phyloP scores from a whole-genome alignment of 73 alveolate genomes.

The Breviolum minutum region DNA sequence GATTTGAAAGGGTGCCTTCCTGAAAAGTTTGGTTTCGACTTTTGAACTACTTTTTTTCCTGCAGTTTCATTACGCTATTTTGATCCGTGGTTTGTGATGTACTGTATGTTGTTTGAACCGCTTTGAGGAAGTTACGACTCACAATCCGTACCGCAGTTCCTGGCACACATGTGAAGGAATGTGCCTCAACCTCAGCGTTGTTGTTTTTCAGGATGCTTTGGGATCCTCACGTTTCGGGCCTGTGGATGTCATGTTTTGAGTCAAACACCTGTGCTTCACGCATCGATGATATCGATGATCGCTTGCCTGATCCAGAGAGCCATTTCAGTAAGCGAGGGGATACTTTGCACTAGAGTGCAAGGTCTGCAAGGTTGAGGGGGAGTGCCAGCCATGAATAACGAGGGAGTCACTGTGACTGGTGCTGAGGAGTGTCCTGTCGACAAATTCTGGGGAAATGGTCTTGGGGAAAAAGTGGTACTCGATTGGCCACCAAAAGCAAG shows the following conservation, averaged over 20 bases:
- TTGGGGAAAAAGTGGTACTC: too few species aligned
- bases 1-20: conserved; percentile 27
- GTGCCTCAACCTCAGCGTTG: conserved; percentile 10
- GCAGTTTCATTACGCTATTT: not conserved
- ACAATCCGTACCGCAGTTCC: conserved; percentile 69
- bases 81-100: not conserved
- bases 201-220: not conserved
- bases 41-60: not conserved
- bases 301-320: conserved; percentile 62
- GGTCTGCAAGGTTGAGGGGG: not conserved
- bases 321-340: conserved; percentile 39
- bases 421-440: conserved; percentile 62
- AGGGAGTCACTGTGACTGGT: conserved; percentile 87
- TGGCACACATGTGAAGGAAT: conserved; percentile 56
- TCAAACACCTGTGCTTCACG: not conserved
- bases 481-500: too few species aligned
- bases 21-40: not conserved
- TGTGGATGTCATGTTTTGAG: not conserved
- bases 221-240: not conserved
- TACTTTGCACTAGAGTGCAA: conserved; percentile 9
- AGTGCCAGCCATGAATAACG: conserved; percentile 61
- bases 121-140: conserved; percentile 51
- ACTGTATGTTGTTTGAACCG: not conserved
- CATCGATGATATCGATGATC: not conserved
- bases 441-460: too few species aligned